Percentiles rank a stretch among this genome's conserved stretches.
Conservation (phyloP, 495 filamentous ascomycete species). For the Neurospora sp. region DNA sequence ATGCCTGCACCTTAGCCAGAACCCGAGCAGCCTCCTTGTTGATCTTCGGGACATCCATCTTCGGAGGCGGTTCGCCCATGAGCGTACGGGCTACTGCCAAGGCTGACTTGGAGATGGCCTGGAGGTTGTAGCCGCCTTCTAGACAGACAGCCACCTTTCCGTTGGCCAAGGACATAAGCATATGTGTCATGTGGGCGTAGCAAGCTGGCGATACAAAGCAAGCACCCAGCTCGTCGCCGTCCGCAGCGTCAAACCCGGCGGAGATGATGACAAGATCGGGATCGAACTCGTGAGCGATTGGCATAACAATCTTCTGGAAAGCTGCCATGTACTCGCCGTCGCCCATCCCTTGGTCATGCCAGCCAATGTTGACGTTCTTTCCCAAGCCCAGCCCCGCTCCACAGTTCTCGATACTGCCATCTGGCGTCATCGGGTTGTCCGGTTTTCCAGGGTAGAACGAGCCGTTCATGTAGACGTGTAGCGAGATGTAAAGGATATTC, state of each 20-base stretch:
- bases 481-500: conserved; percentile 88
- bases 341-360: conserved; percentile 85
- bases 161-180: conserved; percentile 91
- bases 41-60: conserved; percentile 41
- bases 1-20: conserved; percentile 38
- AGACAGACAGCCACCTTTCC: conserved; percentile 88
- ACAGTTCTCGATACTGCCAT: conserved; percentile 66
- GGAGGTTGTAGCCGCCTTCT: conserved; percentile 91
- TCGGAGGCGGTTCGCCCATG: conserved; percentile 87
- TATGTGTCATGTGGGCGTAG: conserved; percentile 98
- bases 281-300: conserved; percentile 82
- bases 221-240: conserved; percentile 80
- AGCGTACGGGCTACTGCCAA: conserved; percentile 83
- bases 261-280: conserved; percentile 94
- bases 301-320: conserved; percentile 96
- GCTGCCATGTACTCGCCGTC: conserved; percentile 95
- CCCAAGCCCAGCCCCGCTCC: conserved; percentile 67
- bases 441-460: conserved; percentile 75
- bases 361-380: conserved; percentile 92
- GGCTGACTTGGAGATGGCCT: conserved; percentile 84
- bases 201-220: conserved; percentile 85
- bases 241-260: conserved; percentile 92
- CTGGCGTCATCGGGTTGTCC: conserved; percentile 44
- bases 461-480: conserved; percentile 80
- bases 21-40: conserved; percentile 38